A percentile compares a stretch with the other conserved stretches of the same genome.
These are phyloP conservation scores for Acacia crassicarpa DNA, from an alignment of 306 rosid genomes.

Conservation along the genomic window DNA sequence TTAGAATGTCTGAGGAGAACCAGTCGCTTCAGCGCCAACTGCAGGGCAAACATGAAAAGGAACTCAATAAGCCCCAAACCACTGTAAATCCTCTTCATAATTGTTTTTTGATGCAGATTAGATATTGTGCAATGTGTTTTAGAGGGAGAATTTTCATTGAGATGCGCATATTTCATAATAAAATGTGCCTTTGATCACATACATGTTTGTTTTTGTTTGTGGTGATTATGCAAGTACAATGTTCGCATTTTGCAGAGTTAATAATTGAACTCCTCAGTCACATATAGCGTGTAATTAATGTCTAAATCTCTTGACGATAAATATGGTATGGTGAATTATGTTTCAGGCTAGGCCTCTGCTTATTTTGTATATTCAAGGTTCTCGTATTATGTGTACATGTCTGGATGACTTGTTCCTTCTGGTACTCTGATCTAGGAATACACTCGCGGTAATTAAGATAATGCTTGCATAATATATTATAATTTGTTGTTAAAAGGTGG, in stretches of 20 bases:
- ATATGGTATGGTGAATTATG: neutral
- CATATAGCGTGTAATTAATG: neutral
- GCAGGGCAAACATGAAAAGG: slow-evolving; percentile 59
- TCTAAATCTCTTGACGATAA: neutral
- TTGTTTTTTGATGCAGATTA: slow-evolving; percentile 11
- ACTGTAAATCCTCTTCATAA: slow-evolving; percentile 38
- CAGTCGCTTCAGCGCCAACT: slow-evolving; percentile 65
- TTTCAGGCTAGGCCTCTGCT: too few species aligned
- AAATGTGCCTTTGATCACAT: neutral
- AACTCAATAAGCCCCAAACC: slow-evolving; percentile 51
- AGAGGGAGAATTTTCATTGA: too few species aligned
- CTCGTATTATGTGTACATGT: neutral
- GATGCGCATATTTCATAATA: neutral
- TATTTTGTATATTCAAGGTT: neutral
- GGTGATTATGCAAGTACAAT: neutral
- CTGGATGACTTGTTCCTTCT: neutral
- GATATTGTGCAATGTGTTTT: too few species aligned
- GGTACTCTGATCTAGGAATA: neutral
- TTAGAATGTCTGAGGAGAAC: slow-evolving; percentile 83
- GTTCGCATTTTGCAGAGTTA: neutral
- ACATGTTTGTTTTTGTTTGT: neutral
- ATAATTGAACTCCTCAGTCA: neutral
- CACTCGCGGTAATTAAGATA: neutral
- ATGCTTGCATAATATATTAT: neutral
- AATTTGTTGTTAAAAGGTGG: neutral